These are phyloP conservation scores for Fusarium euwallaceae DNA, from an alignment of 2,329 filamentous ascomycete species.

Conservation along the genomic window DNA sequence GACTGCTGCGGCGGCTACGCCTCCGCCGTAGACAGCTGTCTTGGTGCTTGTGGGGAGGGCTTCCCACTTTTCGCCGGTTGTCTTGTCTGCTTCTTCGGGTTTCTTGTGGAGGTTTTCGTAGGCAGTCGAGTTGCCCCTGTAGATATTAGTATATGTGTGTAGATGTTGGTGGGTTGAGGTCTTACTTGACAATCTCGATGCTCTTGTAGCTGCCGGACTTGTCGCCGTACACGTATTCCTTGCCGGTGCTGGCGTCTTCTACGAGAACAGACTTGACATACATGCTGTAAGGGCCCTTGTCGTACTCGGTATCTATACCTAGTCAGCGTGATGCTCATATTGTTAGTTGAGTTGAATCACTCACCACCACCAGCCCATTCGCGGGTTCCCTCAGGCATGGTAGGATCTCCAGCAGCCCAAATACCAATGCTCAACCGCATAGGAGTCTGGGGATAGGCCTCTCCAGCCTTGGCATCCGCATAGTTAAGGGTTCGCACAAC, in stretches of 20 bases:
- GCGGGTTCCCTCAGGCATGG: constrained; percentile 68
- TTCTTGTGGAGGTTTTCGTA: constrained; percentile 58
- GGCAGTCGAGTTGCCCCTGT: constrained; percentile 70
- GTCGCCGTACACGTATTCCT: constrained; percentile 76
- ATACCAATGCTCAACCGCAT: constrained; percentile 78
- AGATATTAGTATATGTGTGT: constrained; percentile 5
- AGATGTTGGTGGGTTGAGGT: not conserved
- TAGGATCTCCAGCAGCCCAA: constrained; percentile 72
- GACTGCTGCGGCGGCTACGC: constrained; percentile 58
- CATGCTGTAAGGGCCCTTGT: constrained; percentile 78
- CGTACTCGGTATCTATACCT: constrained; percentile 69
- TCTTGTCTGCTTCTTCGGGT: constrained; percentile 57
- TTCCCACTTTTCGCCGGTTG: constrained; percentile 67
- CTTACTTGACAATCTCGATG: constrained; percentile 70
- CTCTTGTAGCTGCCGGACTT: constrained; percentile 72
- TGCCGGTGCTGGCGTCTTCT: constrained; percentile 71
- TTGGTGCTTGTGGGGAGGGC: constrained; percentile 64
- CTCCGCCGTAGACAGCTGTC: constrained; percentile 65
- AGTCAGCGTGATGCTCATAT: not conserved
- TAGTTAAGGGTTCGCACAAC: constrained; percentile 74
- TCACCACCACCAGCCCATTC: constrained; percentile 75
- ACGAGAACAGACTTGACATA: constrained; percentile 72
- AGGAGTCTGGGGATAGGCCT: constrained; percentile 81
- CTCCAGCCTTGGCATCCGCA: constrained; percentile 70
- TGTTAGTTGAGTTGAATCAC: not conserved